Base-by-base conservation (phyloP, 169 alveolate genomes). In the Cryptosporidium xiaoi region DNA sequence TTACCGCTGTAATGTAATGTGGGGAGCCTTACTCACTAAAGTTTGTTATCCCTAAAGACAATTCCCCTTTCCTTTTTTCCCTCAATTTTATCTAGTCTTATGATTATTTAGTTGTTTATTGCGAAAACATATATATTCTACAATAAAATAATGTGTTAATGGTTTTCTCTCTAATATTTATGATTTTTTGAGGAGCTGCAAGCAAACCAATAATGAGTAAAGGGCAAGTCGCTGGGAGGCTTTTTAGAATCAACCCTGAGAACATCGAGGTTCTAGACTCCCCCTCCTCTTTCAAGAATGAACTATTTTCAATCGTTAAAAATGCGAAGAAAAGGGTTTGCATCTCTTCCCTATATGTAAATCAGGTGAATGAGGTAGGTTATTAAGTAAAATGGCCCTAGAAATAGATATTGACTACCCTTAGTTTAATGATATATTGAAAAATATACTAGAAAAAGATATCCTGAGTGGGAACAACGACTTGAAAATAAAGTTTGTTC, bases 21-120 rank as follows among this genome's bases (percentile, higher is more conserved):
- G 83, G 83, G 83, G 83, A 50, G 27, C 51, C 60, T 67, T 69
- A 69, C 67, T 69, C 40, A 53, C 66, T 69, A 10, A 50, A 40
- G 48, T 8, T 40, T 40, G 1, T 40, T 40, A 0, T 6, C 48
- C 4, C 48, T 8, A 40, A 40, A 40, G 10, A 40, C 13, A 40
- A 40, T 40, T 40, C 10, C 4, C 0, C 0, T 40, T 40, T 40
- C 48, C 10, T 3, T 40, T 40, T 40, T 40, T 40, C 48, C 27
- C 48, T 6, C 10, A 40, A 40, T 40, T 40, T 40, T 40, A 40
- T 40, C 27, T 40, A 40, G 10, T 40, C 10, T 40, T 40, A 6
- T 6, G 10, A 40, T 40, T 40, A 40, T 40, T 40, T 40, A 40
- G 10, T 8, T 1, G 4, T 40, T 0, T 40, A 40, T 40, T 40